Evolutionary conservation across 768 basidiomycete species (phyloP).

Genomic region (Suillus ampliporus): DNA sequence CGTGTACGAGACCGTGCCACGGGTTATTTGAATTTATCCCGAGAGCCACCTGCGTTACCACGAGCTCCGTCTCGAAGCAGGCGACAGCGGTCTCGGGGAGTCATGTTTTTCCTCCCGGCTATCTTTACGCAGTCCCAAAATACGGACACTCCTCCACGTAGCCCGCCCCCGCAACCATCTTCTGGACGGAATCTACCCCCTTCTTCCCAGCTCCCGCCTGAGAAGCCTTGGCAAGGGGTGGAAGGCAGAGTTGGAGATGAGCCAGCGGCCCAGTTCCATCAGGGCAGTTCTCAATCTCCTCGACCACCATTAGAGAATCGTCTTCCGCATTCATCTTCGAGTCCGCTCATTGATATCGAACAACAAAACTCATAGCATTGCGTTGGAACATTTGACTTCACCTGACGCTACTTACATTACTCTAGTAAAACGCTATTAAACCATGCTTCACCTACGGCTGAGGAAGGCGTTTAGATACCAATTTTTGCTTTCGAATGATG

Average conservation of each 20-base stretch:
- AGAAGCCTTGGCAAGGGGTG: conserved; percentile 51
- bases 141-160: conserved; percentile 36
- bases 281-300: conserved; percentile 36
- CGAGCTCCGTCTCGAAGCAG: conserved; percentile 56
- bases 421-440: conserved; percentile 31
- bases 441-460: conserved; percentile 36
- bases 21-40: conserved; percentile 50
- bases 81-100: conserved; percentile 58
- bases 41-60: conserved; percentile 41
- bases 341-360: conserved; percentile 36
- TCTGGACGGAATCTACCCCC: conserved; percentile 10
- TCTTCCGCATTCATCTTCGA: conserved; percentile 27
- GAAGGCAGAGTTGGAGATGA: conserved; percentile 37
- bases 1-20: conserved; percentile 61
- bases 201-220: conserved; percentile 39
- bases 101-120: conserved; percentile 83
- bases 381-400: conserved; percentile 18
- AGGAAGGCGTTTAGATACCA: conserved; percentile 22
- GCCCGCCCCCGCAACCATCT: conserved; percentile 35
- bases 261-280: conserved; percentile 25
- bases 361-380: conserved; percentile 26
- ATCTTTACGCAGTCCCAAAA: conserved; percentile 62
- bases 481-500: conserved; percentile 9
- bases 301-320: conserved; percentile 31
- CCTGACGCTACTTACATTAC: conserved; percentile 28